phyloP scores from a whole-genome alignment of 2,329 filamentous ascomycete species.

The Sclerotinia trifoliorum region DNA sequence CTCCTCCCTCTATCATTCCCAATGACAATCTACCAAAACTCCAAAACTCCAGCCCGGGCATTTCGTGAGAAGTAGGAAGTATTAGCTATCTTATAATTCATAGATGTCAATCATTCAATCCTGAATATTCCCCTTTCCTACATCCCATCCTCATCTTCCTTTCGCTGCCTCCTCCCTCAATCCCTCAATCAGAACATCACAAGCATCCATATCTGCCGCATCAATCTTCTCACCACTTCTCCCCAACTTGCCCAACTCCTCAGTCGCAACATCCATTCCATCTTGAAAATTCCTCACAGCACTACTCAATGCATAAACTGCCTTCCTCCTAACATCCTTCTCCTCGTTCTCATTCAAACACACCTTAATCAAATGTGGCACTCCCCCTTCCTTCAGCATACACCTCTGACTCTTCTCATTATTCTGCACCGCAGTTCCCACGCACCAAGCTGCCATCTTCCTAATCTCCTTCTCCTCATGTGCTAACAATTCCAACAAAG shows the following conservation, averaged over 20 bases:
- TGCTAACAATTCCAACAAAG: conserved; percentile 68
- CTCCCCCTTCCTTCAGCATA: conserved; percentile 59
- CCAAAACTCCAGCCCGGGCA: conserved; percentile 17
- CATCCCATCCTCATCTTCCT: neutral
- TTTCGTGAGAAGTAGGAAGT: neutral
- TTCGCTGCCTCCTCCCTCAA: conserved; percentile 54
- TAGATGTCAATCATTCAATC: neutral
- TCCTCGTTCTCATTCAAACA: conserved; percentile 59
- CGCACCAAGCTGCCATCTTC: conserved; percentile 88
- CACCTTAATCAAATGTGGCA: conserved; percentile 68
- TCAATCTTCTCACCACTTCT: conserved; percentile 60
- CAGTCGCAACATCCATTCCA: conserved; percentile 66
- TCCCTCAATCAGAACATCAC: conserved; percentile 70
- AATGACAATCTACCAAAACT: conserved; percentile 12
- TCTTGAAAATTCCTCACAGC: conserved; percentile 88
- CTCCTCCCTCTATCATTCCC: neutral
- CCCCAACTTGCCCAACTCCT: conserved; percentile 57
- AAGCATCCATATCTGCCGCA: conserved; percentile 80
- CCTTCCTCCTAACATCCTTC: conserved; percentile 74
- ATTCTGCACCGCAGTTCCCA: conserved; percentile 95
- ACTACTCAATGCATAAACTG: conserved; percentile 83
- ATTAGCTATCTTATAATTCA: neutral
- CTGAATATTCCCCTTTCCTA: neutral
- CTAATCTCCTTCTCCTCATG: conserved; percentile 70
- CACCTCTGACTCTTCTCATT: conserved; percentile 82